Evolutionary conservation across 345 rosid species (phyloP).

Genomic region (Sapria himalayana): DNA sequence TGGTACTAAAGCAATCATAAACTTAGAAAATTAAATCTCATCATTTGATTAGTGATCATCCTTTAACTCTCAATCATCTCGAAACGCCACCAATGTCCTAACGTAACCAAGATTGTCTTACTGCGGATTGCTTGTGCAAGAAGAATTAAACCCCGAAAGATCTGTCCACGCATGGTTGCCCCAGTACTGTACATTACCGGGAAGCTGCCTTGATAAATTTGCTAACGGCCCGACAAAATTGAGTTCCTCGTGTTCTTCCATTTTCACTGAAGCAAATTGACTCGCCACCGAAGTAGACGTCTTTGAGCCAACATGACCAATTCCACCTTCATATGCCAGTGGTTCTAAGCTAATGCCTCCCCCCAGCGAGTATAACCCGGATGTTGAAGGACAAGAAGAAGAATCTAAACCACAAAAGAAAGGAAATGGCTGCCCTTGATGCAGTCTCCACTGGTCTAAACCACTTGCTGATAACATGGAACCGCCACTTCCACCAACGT

Average conservation of each 20-base stretch:
- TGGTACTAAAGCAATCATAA: too few relatives aligned
- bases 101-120: too few relatives aligned
- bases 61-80: too few relatives aligned
- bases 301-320: slow-evolving; percentile 19
- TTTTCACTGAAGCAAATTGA: slow-evolving; percentile 36
- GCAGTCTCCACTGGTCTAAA: slow-evolving; percentile 35
- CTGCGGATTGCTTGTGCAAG: slow-evolving; percentile 31
- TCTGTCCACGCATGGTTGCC: slow-evolving; percentile 24
- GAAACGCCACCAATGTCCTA: too few relatives aligned
- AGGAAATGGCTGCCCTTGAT: slow-evolving; percentile 27
- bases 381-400: slow-evolving; percentile 14
- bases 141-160: slow-evolving; percentile 40
- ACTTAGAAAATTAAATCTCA: too few relatives aligned
- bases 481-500: slow-evolving; percentile 9
- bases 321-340: slow-evolving; percentile 12
- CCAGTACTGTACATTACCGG: slow-evolving; percentile 32
- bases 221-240: too few relatives aligned
- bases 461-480: slow-evolving; percentile 17
- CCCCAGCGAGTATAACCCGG: slow-evolving; percentile 25
- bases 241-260: slow-evolving; percentile 29
- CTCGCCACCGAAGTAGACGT: slow-evolving; percentile 12
- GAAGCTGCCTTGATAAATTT: slow-evolving; percentile 32
- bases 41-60: too few relatives aligned
- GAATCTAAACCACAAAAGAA: slow-evolving; percentile 30
- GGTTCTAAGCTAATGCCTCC: slow-evolving; percentile 17